Conservation (phyloP, 306 rosid species). For the Lagenaria siceraria region DNA sequence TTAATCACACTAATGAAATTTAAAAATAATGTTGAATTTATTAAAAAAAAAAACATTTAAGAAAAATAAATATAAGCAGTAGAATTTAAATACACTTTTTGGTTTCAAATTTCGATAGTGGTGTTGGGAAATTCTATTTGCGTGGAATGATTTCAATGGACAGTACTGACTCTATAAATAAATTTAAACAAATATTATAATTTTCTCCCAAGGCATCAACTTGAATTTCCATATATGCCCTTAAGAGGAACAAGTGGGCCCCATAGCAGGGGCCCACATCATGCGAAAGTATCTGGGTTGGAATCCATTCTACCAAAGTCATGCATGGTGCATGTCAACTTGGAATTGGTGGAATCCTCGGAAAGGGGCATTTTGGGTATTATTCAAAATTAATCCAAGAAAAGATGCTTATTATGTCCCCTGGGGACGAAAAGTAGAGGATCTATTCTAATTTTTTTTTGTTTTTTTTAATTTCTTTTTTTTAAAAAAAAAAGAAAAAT, state of each 20-base stretch:
- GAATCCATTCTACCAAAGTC: background rate
- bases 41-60: too few relatives aligned
- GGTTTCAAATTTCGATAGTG: background rate
- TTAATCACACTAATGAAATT: background rate
- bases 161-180: too few relatives aligned
- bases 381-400: background rate
- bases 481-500: background rate
- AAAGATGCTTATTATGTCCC: constrained; percentile 2
- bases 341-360: constrained; percentile 6
- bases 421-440: background rate
- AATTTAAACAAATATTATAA: too few relatives aligned
- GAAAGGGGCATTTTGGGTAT: background rate
- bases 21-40: too few relatives aligned
- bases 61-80: too few relatives aligned
- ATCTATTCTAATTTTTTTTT: background rate
- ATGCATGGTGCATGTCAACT: constrained; percentile 3
- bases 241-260: background rate
- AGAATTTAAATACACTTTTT: too few relatives aligned
- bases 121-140: background rate
- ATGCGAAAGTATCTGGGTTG: background rate
- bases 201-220: background rate
- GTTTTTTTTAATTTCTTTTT: too few relatives aligned
- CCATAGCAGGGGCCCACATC: background rate
- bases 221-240: background rate
- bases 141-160: background rate